These are phyloP conservation scores for Colletotrichum scovillei DNA, from an alignment of 2,329 filamentous ascomycete genomes.

Conservation along the genomic window DNA sequence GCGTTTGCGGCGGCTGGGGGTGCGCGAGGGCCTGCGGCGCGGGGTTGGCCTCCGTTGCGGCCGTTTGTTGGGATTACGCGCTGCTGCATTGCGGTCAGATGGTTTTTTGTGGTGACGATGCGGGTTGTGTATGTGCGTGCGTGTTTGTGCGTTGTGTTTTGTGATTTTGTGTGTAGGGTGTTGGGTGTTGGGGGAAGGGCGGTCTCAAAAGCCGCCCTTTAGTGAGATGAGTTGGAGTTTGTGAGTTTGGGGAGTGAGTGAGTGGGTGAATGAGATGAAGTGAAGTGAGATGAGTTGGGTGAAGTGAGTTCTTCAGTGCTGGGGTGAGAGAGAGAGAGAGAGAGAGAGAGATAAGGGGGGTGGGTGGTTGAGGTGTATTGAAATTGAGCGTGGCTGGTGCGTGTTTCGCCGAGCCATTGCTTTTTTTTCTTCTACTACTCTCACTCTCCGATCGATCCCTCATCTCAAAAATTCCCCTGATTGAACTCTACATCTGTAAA, in stretches of 20 bases:
- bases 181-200: background rate
- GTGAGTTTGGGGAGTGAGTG: background rate
- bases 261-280: background rate
- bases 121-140: background rate
- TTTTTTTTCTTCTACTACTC: background rate
- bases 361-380: background rate
- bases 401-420: background rate
- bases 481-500: background rate
- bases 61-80: constrained; percentile 20
- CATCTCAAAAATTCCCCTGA: background rate
- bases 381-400: constrained; percentile 1
- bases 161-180: background rate
- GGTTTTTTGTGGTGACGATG: background rate
- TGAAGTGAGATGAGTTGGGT: background rate
- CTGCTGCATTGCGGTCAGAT: constrained; percentile 30
- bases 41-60: constrained; percentile 14
- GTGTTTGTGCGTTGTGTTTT: background rate
- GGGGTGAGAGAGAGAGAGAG: background rate
- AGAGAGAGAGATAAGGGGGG: background rate
- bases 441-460: background rate
- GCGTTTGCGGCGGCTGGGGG: constrained; percentile 32
- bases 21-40: constrained; percentile 26
- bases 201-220: background rate
- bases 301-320: background rate
- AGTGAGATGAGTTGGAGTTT: background rate